Evolutionary conservation across 2,329 filamentous ascomycete species (phyloP).

Genomic region (Diaporthe australafricana): DNA sequence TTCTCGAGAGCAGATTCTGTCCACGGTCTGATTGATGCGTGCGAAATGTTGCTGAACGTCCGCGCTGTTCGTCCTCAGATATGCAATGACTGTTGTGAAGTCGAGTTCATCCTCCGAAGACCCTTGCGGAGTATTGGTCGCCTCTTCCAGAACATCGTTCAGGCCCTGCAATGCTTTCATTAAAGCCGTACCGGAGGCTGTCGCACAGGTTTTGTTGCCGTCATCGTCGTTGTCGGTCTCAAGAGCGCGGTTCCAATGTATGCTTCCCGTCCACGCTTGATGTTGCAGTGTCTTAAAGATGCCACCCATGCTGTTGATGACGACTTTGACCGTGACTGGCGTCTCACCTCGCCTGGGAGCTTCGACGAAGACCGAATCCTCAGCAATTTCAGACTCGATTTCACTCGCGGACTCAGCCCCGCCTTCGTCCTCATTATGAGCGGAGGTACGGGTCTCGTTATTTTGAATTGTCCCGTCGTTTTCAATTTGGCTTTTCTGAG

Average conservation of each 20-base stretch:
- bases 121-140: background rate
- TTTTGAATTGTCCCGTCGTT: background rate
- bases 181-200: constrained; percentile 1
- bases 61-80: constrained; percentile 8
- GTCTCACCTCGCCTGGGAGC: constrained; percentile 8
- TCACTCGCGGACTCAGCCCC: background rate
- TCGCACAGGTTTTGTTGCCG: background rate
- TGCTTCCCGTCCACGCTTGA: constrained; percentile 28
- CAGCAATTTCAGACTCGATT: background rate
- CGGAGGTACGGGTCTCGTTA: background rate
- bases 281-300: constrained; percentile 29
- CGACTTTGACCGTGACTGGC: background rate
- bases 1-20: constrained; percentile 11
- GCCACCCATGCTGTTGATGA: constrained; percentile 26
- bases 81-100: background rate
- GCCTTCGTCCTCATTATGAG: background rate
- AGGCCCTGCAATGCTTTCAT: background rate
- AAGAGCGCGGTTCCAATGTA: background rate
- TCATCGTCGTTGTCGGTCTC: background rate
- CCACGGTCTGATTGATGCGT: constrained; percentile 18
- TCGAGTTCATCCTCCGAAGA: background rate
- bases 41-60: constrained; percentile 1
- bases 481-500: background rate
- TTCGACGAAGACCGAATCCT: constrained; percentile 30
- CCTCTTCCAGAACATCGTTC: constrained; percentile 15